Base-by-base conservation (phyloP, 2,329 filamentous ascomycete species). In the Bipolaris gigantea region DNA sequence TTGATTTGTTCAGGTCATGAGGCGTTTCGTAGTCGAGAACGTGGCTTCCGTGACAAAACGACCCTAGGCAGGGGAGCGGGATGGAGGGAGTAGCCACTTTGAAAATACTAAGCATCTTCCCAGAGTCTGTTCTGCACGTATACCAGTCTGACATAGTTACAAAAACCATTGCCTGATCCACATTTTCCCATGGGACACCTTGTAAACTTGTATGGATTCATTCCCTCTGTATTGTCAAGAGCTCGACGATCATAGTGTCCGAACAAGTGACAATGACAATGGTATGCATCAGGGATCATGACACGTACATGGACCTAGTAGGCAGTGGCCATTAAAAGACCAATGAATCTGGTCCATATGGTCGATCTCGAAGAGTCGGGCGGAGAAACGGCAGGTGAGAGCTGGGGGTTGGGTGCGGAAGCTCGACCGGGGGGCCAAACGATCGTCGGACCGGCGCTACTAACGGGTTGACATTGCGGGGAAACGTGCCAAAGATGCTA, bases 391-490 rank as follows among this genome's bases (percentile, higher is more conserved):
- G 50, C 50, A 48, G 50, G 50, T 33, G 60, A 59, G 61, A 44
- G 48, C 49, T 57, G 52, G 60, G 60, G 63, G 47, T 58, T 58
- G 56, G 46, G 50, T 62, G 65, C 50, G 61, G 60, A 63, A 63
- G 55, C 60, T 51, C 60, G 64, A 59, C 45, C 57, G 42, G 55
- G 52, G 44, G 49, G 56, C 55, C 60, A 59, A 51, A 48, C 40
- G 57, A 59, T 60, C 55, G 56, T 67, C 64, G 56, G 55, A 30
- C 61, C 61, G 55, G 57, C 55, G 56, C 53, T 54, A 57, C 53
- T 54, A 57, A 56, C 53, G 59, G 53, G 56, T 59, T 49, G 56
- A 56, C 41, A 61, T 68, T 71, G 69, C 67, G 69, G 69, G 69
- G 69, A 69, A 70, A 70, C 43, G 50, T 61, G 53, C 62, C 60